Evolutionary conservation across 176 grass and related monocot genomes (phyloP), one percentile per base, ranked within the genome.

Genomic region (Oryza punctata): DNA sequence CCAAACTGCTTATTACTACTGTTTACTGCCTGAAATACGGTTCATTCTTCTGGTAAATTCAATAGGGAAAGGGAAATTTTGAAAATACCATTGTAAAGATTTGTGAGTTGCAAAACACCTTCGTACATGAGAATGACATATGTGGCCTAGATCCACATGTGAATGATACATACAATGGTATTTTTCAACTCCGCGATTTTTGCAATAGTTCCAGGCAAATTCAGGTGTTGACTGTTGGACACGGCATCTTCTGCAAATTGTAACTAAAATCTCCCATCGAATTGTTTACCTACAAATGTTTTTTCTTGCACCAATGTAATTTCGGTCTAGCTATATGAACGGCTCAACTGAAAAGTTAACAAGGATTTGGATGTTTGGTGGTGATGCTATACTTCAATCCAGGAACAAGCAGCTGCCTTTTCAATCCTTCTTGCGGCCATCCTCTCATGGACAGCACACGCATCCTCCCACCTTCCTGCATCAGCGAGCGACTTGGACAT

Each of bases 381-480:
- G 7, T 65, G 68, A n/a, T 28, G 37, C 71, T 78, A 84, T 47
- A 16, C 27, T 76, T 68, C 65, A 69, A 77, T 89, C 86, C 74
- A 93, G 21, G 63, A 72, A 61, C 73, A 79, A 19, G 67, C 91
- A 33, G 25, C 40, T 65, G 19, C 21, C 67, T 90, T 87, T 2
- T 59, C 7, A 19, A 93, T 78, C 70, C 27, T 72, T 70, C 73
- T 78, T 47, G 63, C 40, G 45, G 66, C 12, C 88, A 82, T 85
- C 75, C 27, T 60, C 64, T 90, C 77, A 63, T 85, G 87, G 33
- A 90, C 78, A 85, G 78, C 24, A 64, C 38, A 63, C 5, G 82
- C 85, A 9, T 76, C 85, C 21, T 90, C 85, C 75, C 84, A 93
- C 66, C 88, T 80, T 2, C 87, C 87, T 46, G 77, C 91, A 61